Evolutionary conservation across 2,329 filamentous ascomycete genomes (phyloP).

Genomic region (Neofusicoccum umdonicola): DNA sequence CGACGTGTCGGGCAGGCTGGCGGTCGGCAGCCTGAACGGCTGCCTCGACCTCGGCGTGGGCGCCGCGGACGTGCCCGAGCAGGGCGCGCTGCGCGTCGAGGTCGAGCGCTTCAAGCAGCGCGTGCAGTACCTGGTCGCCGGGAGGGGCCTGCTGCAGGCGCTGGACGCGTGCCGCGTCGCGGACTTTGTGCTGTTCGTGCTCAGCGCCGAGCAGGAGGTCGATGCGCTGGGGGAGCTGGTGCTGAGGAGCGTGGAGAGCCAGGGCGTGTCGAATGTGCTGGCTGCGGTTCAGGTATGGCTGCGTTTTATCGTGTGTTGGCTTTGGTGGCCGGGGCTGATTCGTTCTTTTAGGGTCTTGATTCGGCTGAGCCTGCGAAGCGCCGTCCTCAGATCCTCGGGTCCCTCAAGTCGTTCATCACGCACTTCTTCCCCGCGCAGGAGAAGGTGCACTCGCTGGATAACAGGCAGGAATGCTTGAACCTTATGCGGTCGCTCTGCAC

Average conservation of each 20-base stretch:
- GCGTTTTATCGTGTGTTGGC: neutral
- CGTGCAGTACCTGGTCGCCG: constrained; percentile 76
- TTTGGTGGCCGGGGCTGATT: neutral
- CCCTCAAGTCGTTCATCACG: constrained; percentile 86
- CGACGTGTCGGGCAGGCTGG: constrained; percentile 65
- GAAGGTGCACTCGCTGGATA: constrained; percentile 86
- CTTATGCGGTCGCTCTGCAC: constrained; percentile 88
- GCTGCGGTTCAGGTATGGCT: constrained; percentile 65
- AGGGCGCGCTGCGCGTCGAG: constrained; percentile 61
- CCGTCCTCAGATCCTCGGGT: constrained; percentile 70
- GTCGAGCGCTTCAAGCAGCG: constrained; percentile 95
- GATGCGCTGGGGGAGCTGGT: constrained; percentile 83
- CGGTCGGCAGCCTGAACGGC: constrained; percentile 68
- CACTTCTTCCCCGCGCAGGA: constrained; percentile 93
- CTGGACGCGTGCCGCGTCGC: constrained; percentile 84
- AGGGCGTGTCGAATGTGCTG: constrained; percentile 91
- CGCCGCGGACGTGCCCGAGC: constrained; percentile 57
- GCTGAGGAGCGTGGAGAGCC: constrained; percentile 82
- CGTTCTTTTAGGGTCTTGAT: constrained; percentile 56
- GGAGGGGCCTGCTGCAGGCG: constrained; percentile 70
- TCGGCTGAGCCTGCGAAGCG: constrained; percentile 77
- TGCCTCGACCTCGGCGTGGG: constrained; percentile 70
- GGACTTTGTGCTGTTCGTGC: constrained; percentile 84
- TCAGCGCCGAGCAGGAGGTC: constrained; percentile 80
- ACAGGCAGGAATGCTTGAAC: constrained; percentile 85